These are phyloP conservation scores for Pseudogymnoascus sp. DNA, from an alignment of 2,329 filamentous ascomycete species.

Conservation along the genomic window DNA sequence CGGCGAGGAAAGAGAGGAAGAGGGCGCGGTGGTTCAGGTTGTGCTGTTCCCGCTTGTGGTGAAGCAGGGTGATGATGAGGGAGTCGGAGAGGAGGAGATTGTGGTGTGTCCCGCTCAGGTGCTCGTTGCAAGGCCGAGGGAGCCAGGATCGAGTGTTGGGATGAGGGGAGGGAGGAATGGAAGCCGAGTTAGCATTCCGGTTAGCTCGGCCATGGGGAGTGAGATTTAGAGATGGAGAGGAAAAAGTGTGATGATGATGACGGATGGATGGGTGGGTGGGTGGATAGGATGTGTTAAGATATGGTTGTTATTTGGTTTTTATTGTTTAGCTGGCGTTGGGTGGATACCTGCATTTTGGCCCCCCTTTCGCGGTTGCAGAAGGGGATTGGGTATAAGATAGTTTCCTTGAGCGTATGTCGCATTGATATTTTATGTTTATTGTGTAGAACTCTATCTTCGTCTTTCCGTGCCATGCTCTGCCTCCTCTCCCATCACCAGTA, in stretches of 20 bases:
- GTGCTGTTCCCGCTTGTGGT: conserved; percentile 95
- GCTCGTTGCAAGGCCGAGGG: conserved; percentile 54
- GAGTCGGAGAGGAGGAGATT: conserved; percentile 85
- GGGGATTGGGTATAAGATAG: conserved; percentile 8
- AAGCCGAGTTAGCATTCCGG: neutral
- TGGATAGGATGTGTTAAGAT: conserved; percentile 2
- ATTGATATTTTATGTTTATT: conserved; percentile 7
- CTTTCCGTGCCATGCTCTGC: neutral
- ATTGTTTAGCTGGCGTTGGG: conserved; percentile 2
- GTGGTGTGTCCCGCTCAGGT: conserved; percentile 95
- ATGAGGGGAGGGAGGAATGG: conserved; percentile 3
- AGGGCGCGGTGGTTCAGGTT: conserved; percentile 73
- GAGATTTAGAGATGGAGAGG: conserved; percentile 2
- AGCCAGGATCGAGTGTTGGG: conserved; percentile 16
- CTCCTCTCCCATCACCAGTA: neutral
- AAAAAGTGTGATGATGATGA: conserved; percentile 5
- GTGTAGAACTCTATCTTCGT: neutral
- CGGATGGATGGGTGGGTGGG: neutral
- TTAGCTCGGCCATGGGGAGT: conserved; percentile 1
- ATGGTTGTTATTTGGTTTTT: neutral
- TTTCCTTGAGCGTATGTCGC: conserved; percentile 1
- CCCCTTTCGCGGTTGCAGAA: neutral
- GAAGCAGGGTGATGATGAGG: conserved; percentile 86
- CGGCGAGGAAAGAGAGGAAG: conserved; percentile 70
- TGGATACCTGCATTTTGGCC: conserved; percentile 6